Conservation (phyloP, 192 early-diverging fungal species). For the Backusella luteola region DNA sequence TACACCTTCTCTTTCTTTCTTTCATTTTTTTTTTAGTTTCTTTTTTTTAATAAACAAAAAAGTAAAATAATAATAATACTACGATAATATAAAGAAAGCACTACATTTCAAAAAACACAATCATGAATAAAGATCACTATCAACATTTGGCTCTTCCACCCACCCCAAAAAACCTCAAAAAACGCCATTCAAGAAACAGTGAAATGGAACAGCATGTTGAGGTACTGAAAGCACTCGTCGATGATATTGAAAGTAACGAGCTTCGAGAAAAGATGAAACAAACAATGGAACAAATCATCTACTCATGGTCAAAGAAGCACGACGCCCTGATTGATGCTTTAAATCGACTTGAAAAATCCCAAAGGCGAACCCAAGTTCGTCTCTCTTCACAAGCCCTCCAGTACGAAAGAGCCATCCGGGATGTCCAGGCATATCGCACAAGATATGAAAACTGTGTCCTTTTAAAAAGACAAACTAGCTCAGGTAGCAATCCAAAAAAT, state of each 20-base stretch:
- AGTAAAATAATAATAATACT: too few species aligned
- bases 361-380: not conserved
- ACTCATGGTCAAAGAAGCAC: conserved; percentile 10
- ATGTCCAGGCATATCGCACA: not conserved
- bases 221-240: not conserved
- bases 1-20: not conserved
- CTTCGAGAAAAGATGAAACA: conserved; percentile 3
- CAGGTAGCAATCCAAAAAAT: not conserved
- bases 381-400: not conserved
- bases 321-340: not conserved
- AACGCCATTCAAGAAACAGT: not conserved
- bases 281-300: not conserved
- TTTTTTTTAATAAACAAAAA: too few species aligned
- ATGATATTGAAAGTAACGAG: not conserved
- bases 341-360: not conserved
- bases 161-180: not conserved
- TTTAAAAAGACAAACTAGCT: not conserved
- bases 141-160: not conserved
- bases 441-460: conserved; percentile 11
- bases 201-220: not conserved
- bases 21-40: not conserved
- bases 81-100: too few species aligned
- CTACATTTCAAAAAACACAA: not conserved
- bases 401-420: conserved; percentile 16
- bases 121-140: not conserved